phyloP scores from a whole-genome alignment of 495 filamentous ascomycete species.

The Parachaetomium inaequale region DNA sequence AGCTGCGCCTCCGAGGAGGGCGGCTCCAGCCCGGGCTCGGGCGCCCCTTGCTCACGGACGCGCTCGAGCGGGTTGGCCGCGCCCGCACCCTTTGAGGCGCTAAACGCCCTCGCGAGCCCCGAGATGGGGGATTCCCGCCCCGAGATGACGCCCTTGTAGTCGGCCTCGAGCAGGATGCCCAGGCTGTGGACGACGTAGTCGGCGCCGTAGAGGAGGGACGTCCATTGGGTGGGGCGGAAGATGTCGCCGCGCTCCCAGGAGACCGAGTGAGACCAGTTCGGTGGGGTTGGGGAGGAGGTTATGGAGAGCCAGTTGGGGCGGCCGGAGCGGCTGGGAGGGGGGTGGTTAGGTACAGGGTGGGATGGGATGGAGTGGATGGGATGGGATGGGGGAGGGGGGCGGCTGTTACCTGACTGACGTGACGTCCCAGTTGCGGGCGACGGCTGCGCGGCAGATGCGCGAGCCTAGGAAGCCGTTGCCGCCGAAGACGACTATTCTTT shows the following conservation, averaged over 20 bases:
- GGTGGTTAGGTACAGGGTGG: background rate
- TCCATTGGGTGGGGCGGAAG: slow-evolving; percentile 74
- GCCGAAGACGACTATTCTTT: slow-evolving; percentile 81
- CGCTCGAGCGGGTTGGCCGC: slow-evolving; percentile 63
- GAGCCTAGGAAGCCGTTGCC: slow-evolving; percentile 95
- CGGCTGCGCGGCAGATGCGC: slow-evolving; percentile 85
- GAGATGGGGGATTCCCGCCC: slow-evolving; percentile 73
- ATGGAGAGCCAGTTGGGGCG: slow-evolving; percentile 77
- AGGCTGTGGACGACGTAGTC: slow-evolving; percentile 86
- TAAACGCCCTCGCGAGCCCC: slow-evolving; percentile 73
- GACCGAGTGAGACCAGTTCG: slow-evolving; percentile 76
- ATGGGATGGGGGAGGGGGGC: background rate
- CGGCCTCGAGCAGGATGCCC: slow-evolving; percentile 95
- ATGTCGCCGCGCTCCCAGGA: slow-evolving; percentile 86
- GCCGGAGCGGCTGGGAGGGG: slow-evolving; percentile 70
- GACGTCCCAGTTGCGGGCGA: slow-evolving; percentile 78
- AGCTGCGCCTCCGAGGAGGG: slow-evolving; percentile 68
- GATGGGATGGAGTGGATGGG: background rate
- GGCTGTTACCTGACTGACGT: slow-evolving; percentile 72
- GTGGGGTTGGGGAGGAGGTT: slow-evolving; percentile 67
- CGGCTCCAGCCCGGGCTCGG: slow-evolving; percentile 43
- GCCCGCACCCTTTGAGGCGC: slow-evolving; percentile 43
- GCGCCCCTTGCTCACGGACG: slow-evolving; percentile 33
- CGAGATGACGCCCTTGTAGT: slow-evolving; percentile 89
- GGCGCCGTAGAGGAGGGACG: slow-evolving; percentile 63